A percentile compares a stretch with the other conserved stretches of the same genome.
Evolutionary conservation across 2,329 filamentous ascomycete species (phyloP).

Genomic region (Monilinia aucupariae): DNA sequence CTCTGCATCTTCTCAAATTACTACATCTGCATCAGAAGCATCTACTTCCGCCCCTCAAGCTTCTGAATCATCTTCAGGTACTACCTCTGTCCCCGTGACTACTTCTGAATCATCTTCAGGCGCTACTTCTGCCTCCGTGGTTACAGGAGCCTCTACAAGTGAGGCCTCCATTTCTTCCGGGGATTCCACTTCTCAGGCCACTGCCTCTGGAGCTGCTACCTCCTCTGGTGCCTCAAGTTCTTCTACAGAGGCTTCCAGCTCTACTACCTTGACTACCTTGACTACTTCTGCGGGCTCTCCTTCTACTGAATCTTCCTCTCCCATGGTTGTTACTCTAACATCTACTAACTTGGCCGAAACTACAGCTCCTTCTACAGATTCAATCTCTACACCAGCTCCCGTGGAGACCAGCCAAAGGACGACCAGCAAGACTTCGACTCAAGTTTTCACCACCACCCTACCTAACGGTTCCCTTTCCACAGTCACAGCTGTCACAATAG

Average conservation of each 20-base stretch:
- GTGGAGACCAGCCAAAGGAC: constrained; percentile 15
- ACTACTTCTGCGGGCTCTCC: constrained; percentile 19
- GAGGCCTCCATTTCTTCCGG: constrained; percentile 10
- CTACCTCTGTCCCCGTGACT: neutral
- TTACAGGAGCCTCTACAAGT: constrained; percentile 16
- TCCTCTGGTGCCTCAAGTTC: constrained; percentile 18
- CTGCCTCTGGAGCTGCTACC: constrained; percentile 19
- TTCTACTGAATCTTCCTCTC: constrained; percentile 13
- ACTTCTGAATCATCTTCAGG: neutral
- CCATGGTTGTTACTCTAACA: constrained; percentile 17
- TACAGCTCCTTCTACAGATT: constrained; percentile 18
- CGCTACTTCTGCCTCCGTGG: neutral
- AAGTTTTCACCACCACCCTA: constrained; percentile 30
- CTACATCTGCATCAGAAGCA: neutral
- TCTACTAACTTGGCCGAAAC: constrained; percentile 17
- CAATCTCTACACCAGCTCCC: constrained; percentile 16
- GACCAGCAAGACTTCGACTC: constrained; percentile 13
- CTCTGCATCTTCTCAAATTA: constrained; percentile 10
- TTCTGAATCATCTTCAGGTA: neutral
- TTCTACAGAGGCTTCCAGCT: constrained; percentile 23
- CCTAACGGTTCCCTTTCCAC: constrained; percentile 27
- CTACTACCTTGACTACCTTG: constrained; percentile 17
- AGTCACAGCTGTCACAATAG: constrained; percentile 28
- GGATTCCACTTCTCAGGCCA: constrained; percentile 13
- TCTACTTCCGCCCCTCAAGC: constrained; percentile 1